Base-by-base conservation (phyloP, 179 eudicot species). In the Carnegiea gigantea region DNA sequence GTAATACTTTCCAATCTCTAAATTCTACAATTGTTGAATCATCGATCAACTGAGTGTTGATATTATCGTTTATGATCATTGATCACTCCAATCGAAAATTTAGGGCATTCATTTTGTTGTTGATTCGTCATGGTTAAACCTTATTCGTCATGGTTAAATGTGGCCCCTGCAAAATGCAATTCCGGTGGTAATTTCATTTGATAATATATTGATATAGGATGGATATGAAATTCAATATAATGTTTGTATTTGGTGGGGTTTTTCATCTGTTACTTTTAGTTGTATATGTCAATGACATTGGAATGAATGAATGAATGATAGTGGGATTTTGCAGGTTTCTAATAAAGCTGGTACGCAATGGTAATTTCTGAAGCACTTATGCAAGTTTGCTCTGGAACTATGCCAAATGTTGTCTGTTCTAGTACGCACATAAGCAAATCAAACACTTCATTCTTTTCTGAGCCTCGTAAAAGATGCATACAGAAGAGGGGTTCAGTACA, bases 351-450 rank as follows among this genome's bases (percentile, higher is more conserved):
- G 26, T 67, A 5, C 33, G 14, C 44, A 71, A 85, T 82, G 87
- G 81, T 79, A 23, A 71, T 75, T 70, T 83, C 78, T 57, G 84
- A 83, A 81, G 80, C 72, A 68, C 24, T 79, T 26, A 49, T 81
- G 81, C 88, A 51, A 75, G 49, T 30, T 57, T 73, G 81, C 26
- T 83, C 51, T 70, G 84, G 84, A 5, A 62, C 33, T 20, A 30
- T 65, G 44, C 82, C 79, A 15, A 57, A 57, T 62, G 44, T 75
- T 76, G 38, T 26, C 20, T 40, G 81, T 62, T 53, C 77, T 60
- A 68, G 21, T 18, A 24, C 78, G 28, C 82, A 67, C 13, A 12
- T 78, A 6, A 60, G 71, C 60, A 78, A 75, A 75, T 57, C 70
- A 44, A n/a, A 68, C 26, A 30, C 70, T 49, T 18, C 76, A 14